Evolutionary conservation across 176 grass and related monocot genomes (phyloP), one percentile per base, ranked within the genome.

Genomic region (Avena atlantica): DNA sequence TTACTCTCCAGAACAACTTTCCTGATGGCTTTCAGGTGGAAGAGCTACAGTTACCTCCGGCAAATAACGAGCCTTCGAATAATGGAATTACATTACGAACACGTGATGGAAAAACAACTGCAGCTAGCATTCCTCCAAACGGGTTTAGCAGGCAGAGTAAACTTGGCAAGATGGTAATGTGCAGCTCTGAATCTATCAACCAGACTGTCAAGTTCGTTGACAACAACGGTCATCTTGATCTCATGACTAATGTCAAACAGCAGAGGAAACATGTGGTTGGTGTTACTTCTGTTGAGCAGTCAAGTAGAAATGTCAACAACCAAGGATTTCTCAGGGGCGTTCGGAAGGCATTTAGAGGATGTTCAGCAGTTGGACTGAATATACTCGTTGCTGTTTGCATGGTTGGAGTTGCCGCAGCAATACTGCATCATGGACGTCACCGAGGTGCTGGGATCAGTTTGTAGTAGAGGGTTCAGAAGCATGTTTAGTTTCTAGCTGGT

Each of bases 151-250:
- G 91, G 74, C 91, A 98, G 87, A 53, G 88, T 60, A 57, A 66
- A 69, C 66, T 90, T 57, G 78, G 87, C 34, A 94, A 59, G 89
- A 95, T 94, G 90, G 87, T 92, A 81, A 86, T 82, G 19, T 91
- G 83, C 70, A 91, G 89, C 69, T 69, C 85, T 62, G 91, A 86
- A 79, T 88, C 78, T 69, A 84, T 95, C 66, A 98, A 94, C 77
- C 75, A 86, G 72, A 91, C 86, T 50, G 50, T 94, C 19, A 59
- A 88, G 76, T 85, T 91, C 82, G 72, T 63, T 62, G 81, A 83
- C 49, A 83, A 89, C 67, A 72, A 70, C 44, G 55, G 86, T 16
- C 72, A 25, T 89, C 84, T 84, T 89, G 78, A 83, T 90, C 25
- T 86, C 27, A 73, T 79, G 51, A 71, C 74, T 15, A 85, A 29